Base-by-base conservation (phyloP, 441 rosid genomes). In the Croton laevigatus region DNA sequence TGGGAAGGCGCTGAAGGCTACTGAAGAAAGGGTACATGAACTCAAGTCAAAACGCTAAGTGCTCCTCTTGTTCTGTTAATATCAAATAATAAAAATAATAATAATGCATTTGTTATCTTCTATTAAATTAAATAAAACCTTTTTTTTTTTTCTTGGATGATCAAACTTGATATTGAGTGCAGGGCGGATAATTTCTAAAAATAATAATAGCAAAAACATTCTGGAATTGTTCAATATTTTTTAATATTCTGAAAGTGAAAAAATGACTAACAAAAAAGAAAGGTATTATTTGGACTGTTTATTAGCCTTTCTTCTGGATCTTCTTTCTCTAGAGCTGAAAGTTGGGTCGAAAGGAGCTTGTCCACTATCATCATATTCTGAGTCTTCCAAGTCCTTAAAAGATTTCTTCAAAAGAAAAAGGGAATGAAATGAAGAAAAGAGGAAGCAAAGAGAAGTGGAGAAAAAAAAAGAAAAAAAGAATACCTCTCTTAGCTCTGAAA, bases 21-120 rank as follows among this genome's bases (percentile, higher is more conserved):
- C 97, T 0, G 94, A 94, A 75, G 87, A 90, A 83, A 84, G 87
- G 81, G 91, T 94, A 55, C 75, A 84, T 74, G 95, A 91, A 68
- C 92, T 91, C 74, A 90, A 94, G 73, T 71, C 91, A 27, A 27
- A 27, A 27, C 32, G 2, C 32, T 27, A 27, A 27, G 32, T 27
- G 32, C 32, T 27, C 32, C 32, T 27, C 32, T 27, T 27, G 32
- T 27, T 27, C 32, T 27, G 32, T 27, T 27, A 27, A 27, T 27
- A 27, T 27, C 32, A 27, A 27, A 27, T 27, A 27, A 27, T 27
- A 27, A 27, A 27, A 27, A 27, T 27, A 27, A n/a, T n/a, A 27
- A 27, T 27, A 27, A 27, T 27, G 32, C 32, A 27, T 27, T 27
- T 27, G 32, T 27, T 27, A 27, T 27, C 32, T 27, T 27, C 32